Percentiles rank a stretch among this genome's conserved stretches.
These are phyloP conservation scores for Areca catechu DNA, from an alignment of 176 grass and related monocot genomes.

Conservation along the genomic window DNA sequence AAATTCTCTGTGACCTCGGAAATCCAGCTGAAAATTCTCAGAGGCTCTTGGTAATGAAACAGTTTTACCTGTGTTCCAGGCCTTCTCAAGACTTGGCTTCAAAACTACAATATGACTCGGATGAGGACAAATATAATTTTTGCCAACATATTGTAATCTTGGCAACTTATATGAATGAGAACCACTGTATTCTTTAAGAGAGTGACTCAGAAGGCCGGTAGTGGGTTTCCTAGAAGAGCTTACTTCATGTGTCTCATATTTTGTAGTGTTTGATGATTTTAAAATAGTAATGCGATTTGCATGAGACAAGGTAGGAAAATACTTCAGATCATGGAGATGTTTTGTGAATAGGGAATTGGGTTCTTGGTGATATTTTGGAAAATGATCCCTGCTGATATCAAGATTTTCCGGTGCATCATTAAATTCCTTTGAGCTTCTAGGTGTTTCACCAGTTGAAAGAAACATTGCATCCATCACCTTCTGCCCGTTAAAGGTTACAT, in stretches of 20 bases:
- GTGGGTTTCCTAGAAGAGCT: constrained; percentile 19
- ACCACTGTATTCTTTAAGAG: constrained; percentile 22
- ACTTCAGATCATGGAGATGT: constrained; percentile 32
- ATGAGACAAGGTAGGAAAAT: constrained; percentile 14
- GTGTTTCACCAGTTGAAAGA: constrained; percentile 16
- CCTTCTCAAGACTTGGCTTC: constrained; percentile 34
- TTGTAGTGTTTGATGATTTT: constrained; percentile 9
- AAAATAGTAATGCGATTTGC: neutral
- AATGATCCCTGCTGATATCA: neutral
- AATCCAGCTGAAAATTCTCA: constrained; percentile 11
- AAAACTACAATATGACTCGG: constrained; percentile 38
- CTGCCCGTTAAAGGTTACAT: neutral
- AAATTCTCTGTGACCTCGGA: constrained; percentile 20
- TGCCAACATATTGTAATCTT: constrained; percentile 1
- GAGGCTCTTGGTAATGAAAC: constrained; percentile 7
- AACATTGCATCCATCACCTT: constrained; percentile 30
- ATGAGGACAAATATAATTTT: neutral
- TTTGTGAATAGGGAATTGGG: constrained; percentile 60
- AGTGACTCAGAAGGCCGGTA: constrained; percentile 27
- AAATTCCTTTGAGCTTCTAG: constrained; percentile 11
- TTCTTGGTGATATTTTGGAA: constrained; percentile 32
- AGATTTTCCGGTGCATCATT: constrained; percentile 18
- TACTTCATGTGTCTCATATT: neutral
- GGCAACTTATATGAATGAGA: constrained; percentile 1
- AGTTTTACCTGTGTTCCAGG: constrained; percentile 18